Percentiles rank a stretch among this genome's conserved stretches.
These are phyloP conservation scores for Phaeosphaeriaceae sp. DNA, from an alignment of 2,329 filamentous ascomycete species.

Conservation along the genomic window DNA sequence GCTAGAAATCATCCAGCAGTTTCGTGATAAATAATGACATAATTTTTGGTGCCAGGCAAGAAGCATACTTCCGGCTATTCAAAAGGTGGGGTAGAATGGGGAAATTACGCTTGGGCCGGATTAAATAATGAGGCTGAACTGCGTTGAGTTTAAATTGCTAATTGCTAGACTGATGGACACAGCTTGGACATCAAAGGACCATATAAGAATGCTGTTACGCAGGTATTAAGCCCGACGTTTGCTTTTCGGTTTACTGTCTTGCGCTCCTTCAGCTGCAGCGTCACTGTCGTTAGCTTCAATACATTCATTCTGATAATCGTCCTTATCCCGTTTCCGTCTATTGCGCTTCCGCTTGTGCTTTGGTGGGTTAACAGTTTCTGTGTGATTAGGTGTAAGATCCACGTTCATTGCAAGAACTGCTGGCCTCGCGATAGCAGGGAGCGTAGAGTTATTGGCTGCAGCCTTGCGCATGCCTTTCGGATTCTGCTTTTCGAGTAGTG, in stretches of 20 bases:
- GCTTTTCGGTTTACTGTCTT: slow-evolving; percentile 14
- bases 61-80: no score
- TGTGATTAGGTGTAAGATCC: slow-evolving; percentile 4
- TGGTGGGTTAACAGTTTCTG: slow-evolving; percentile 4
- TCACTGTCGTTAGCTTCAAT: slow-evolving; percentile 7
- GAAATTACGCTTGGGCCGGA: no score
- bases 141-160: no score
- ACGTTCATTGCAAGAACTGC: slow-evolving; percentile 20
- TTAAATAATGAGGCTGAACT: no score
- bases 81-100: slow-evolving; percentile 28
- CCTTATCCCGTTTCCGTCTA: slow-evolving; percentile 23
- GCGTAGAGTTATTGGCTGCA: slow-evolving; percentile 3
- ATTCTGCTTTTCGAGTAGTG: slow-evolving; percentile 31
- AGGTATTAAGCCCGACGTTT: slow-evolving; percentile 25
- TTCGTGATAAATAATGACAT: no score
- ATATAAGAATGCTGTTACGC: no score
- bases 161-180: neutral
- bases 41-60: no score
- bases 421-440: slow-evolving; percentile 28
- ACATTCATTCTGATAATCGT: slow-evolving; percentile 3
- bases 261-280: slow-evolving; percentile 5
- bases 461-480: slow-evolving; percentile 22
- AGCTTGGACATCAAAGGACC: no score
- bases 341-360: slow-evolving; percentile 31
- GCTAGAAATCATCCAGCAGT: no score